These are phyloP conservation scores for Leptomonas pyrrhocoris DNA, from an alignment of 208 protist species.

Conservation along the genomic window DNA sequence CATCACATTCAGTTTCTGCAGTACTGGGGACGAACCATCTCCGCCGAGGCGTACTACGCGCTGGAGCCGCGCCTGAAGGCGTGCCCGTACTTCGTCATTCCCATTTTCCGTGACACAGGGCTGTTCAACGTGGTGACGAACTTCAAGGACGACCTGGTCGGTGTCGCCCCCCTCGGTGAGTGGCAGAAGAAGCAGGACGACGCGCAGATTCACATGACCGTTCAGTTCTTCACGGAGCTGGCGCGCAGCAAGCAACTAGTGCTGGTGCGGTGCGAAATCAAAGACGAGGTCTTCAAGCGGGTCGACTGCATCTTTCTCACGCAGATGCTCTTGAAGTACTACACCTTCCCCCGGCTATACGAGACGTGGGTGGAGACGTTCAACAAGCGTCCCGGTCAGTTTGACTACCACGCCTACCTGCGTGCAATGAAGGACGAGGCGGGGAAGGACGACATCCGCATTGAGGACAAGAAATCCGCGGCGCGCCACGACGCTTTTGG, in stretches of 20 bases:
- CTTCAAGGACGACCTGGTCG: conserved; percentile 87
- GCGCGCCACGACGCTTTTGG: conserved; percentile 77
- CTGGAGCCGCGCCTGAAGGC: conserved; percentile 79
- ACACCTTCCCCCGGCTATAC: conserved; percentile 83
- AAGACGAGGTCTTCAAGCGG: conserved; percentile 90
- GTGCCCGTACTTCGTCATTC: conserved; percentile 92
- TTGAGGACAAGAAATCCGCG: conserved; percentile 85
- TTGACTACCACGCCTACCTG: conserved; percentile 90
- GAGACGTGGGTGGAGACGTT: conserved; percentile 91
- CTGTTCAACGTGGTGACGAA: conserved; percentile 94
- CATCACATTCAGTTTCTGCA: conserved; percentile 90
- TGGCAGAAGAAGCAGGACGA: conserved; percentile 91
- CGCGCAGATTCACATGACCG: conserved; percentile 90
- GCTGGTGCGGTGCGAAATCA: conserved; percentile 91
- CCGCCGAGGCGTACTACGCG: conserved; percentile 78
- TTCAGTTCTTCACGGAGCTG: conserved; percentile 94
- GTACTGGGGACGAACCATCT: conserved; percentile 90
- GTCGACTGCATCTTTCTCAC: conserved; percentile 89
- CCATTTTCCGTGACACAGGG: conserved; percentile 89
- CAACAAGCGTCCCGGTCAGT: conserved; percentile 82
- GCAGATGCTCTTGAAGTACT: conserved; percentile 93
- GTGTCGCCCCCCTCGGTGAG: conserved; percentile 85
- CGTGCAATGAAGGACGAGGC: conserved; percentile 93
- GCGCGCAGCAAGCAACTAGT: conserved; percentile 82
- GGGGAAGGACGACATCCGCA: conserved; percentile 79